These are phyloP conservation scores for Scheffersomyces parashehatae DNA, from an alignment of 1,139 yeast genomes.

Conservation along the genomic window DNA sequence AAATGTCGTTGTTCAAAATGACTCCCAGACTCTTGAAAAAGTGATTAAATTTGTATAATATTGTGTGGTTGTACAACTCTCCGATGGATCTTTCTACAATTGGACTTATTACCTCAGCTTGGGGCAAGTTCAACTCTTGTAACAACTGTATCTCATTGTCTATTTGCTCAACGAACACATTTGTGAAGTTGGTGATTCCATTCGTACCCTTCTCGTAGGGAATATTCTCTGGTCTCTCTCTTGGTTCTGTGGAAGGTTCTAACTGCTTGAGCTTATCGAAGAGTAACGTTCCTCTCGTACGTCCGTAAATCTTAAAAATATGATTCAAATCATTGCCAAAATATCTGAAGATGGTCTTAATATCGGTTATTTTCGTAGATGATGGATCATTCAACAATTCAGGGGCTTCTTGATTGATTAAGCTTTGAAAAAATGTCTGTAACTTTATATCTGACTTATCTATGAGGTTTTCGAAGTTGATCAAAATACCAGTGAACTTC, in stretches of 20 bases:
- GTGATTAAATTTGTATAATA: conserved; percentile 12
- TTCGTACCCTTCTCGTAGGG: conserved; percentile 64
- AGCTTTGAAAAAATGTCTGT: conserved; percentile 33
- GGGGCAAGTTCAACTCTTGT: conserved; percentile 12
- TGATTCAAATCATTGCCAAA: conserved; percentile 35
- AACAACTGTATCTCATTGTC: conserved; percentile 49
- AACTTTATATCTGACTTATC: conserved; percentile 47
- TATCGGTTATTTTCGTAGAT: conserved; percentile 20
- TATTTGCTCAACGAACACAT: conserved; percentile 50
- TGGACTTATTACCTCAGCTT: conserved; percentile 16
- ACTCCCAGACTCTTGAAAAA: conserved; percentile 9
- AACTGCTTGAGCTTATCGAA: conserved; percentile 39
- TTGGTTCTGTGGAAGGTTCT: conserved; percentile 37
- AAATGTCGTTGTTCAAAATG: conserved; percentile 29
- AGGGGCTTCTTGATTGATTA: conserved; percentile 12
- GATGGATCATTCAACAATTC: conserved; percentile 11
- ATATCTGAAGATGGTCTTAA: conserved; percentile 42
- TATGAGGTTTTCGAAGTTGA: conserved; percentile 46
- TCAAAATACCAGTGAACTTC: conserved; percentile 50
- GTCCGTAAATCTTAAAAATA: conserved; percentile 45
- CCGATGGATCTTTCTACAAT: conserved; percentile 25
- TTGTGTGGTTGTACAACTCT: conserved; percentile 19
- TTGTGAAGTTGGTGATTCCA: conserved; percentile 58
- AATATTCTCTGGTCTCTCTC: conserved; percentile 36
- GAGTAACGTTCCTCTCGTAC: conserved; percentile 48